phyloP scores from a whole-genome alignment of 2,329 filamentous ascomycete species.

The Alternaria sp. region DNA sequence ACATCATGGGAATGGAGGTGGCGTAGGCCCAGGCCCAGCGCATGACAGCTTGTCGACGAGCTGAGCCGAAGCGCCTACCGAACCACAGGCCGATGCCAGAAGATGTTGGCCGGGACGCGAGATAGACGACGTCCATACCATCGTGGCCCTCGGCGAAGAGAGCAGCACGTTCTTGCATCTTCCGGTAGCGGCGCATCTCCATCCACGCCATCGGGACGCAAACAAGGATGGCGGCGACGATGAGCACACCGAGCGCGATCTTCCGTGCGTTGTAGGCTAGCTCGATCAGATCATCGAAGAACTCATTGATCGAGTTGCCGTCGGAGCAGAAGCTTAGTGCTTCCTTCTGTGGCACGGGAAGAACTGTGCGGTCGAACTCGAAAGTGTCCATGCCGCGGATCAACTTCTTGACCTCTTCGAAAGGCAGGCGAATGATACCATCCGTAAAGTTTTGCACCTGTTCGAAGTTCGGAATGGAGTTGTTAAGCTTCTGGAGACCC shows the following conservation, averaged over 20 bases:
- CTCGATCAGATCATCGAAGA: conserved; percentile 76
- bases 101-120: conserved; percentile 80
- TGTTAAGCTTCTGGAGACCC: conserved; percentile 74
- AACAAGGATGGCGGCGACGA: conserved; percentile 72
- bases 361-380: conserved; percentile 76
- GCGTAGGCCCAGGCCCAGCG: conserved; percentile 87
- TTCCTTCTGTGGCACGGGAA: conserved; percentile 85
- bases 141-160: conserved; percentile 75
- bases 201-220: conserved; percentile 81
- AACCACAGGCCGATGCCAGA: conserved; percentile 74
- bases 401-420: conserved; percentile 76
- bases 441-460: conserved; percentile 84
- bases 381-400: conserved; percentile 76
- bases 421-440: conserved; percentile 76
- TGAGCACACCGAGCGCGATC: conserved; percentile 76
- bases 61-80: conserved; percentile 67
- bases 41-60: conserved; percentile 71
- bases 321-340: conserved; percentile 86
- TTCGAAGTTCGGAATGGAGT: conserved; percentile 80
- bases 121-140: conserved; percentile 86
- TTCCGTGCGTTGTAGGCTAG: conserved; percentile 73
- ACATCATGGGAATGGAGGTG: conserved; percentile 84
- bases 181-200: conserved; percentile 78
- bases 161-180: conserved; percentile 71
- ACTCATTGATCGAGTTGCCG: conserved; percentile 79